Conservation (phyloP, 2,329 filamentous ascomycete genomes). For the Aureobasidium pullulans region DNA sequence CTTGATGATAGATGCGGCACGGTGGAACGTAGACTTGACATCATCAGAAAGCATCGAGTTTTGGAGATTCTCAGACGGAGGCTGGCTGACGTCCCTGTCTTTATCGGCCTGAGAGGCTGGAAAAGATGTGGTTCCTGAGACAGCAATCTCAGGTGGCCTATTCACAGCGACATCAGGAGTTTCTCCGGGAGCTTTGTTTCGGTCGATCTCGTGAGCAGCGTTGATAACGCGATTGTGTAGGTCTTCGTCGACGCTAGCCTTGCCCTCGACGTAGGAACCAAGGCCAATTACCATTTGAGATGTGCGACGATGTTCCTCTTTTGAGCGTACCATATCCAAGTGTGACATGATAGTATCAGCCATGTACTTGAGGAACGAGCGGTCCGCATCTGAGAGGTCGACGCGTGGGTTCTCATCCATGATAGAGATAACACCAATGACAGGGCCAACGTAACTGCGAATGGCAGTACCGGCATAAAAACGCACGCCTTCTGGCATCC, state of each 20-base stretch:
- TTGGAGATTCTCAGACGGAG: neutral
- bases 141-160: neutral
- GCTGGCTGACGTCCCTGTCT: neutral
- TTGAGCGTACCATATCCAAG: slow-evolving; percentile 48
- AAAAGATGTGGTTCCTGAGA: neutral
- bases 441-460: slow-evolving; percentile 48
- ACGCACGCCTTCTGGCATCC: neutral
- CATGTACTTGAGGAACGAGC: slow-evolving; percentile 52
- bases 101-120: too few species aligned
- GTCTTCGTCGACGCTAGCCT: neutral
- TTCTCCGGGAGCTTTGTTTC: neutral
- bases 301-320: slow-evolving; percentile 45
- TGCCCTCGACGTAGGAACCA: slow-evolving; percentile 35
- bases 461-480: slow-evolving; percentile 58
- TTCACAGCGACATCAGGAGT: neutral
- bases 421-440: slow-evolving; percentile 55
- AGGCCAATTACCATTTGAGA: slow-evolving; percentile 50
- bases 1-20: slow-evolving; percentile 42
- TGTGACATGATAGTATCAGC: slow-evolving; percentile 54
- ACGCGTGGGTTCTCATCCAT: slow-evolving; percentile 49
- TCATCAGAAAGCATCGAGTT: slow-evolving; percentile 18
- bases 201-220: neutral
- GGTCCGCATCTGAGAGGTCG: slow-evolving; percentile 41
- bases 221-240: neutral
- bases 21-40: slow-evolving; percentile 31